These are phyloP conservation scores for Phytophthora uliginosa DNA, from an alignment of 352 stramenopile species.

Conservation along the genomic window DNA sequence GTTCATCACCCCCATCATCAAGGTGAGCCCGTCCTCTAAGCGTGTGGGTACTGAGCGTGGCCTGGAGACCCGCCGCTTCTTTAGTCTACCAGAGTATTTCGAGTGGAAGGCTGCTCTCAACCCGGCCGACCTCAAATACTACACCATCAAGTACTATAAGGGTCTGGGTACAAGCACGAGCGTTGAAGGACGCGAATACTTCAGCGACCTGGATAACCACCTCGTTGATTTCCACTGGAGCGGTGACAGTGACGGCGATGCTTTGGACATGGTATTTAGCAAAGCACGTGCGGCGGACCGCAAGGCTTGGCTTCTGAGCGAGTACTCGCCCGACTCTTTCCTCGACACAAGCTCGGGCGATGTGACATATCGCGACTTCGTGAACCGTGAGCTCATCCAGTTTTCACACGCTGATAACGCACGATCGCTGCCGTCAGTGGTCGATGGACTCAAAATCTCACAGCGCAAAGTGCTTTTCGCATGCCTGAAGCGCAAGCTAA, in stretches of 20 bases:
- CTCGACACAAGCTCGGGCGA: slow-evolving; percentile 93
- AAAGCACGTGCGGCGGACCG: slow-evolving; percentile 97
- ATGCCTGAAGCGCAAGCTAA: slow-evolving; percentile 99
- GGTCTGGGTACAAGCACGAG: slow-evolving; percentile 99
- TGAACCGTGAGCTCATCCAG: slow-evolving; percentile 99
- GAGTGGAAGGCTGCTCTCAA: slow-evolving; percentile 91
- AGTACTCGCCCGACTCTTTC: slow-evolving; percentile 91
- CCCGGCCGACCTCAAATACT: slow-evolving; percentile 85
- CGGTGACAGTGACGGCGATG: slow-evolving; percentile 84
- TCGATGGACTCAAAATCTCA: slow-evolving; percentile 99
- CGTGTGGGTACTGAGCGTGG: slow-evolving; percentile 70
- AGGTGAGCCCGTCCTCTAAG: slow-evolving; percentile 85
- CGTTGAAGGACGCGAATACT: slow-evolving; percentile 98
- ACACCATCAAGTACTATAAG: slow-evolving; percentile 99
- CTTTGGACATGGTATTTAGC: slow-evolving; percentile 99
- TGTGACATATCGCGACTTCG: slow-evolving; percentile 97
- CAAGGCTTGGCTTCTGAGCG: slow-evolving; percentile 96
- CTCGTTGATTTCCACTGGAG: slow-evolving; percentile 93
- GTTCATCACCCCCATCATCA: slow-evolving; percentile 99
- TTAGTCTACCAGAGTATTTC: slow-evolving; percentile 98
- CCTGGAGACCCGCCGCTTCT: slow-evolving; percentile 92
- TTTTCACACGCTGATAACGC: slow-evolving; percentile 98
- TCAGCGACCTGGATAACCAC: slow-evolving; percentile 96
- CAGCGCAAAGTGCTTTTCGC: slow-evolving; percentile 98
- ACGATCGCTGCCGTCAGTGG: slow-evolving; percentile 96